A percentile compares a stretch with the other conserved stretches of the same genome.
Conservation (phyloP, 2,329 filamentous ascomycete species). For the Colletotrichum sp. region DNA sequence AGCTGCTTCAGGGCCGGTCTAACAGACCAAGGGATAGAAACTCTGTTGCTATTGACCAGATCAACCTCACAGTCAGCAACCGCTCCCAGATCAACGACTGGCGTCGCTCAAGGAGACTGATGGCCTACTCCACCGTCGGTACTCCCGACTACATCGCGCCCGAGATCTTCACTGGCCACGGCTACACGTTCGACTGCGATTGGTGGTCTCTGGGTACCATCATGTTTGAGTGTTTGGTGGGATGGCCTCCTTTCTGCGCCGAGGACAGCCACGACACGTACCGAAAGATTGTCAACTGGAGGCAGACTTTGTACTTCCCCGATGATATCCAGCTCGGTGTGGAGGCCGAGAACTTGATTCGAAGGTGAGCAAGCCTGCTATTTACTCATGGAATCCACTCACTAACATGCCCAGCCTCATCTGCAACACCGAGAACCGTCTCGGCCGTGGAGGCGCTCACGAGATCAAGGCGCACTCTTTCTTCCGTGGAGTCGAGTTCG, state of each 20-base stretch:
- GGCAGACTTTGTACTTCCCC: conserved; percentile 93
- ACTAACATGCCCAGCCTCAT: conserved; percentile 70
- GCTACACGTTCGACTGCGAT: conserved; percentile 96
- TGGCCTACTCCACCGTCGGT: conserved; percentile 98
- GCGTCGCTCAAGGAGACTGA: conserved; percentile 92
- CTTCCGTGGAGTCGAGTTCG: conserved; percentile 97
- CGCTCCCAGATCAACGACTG: conserved; percentile 98
- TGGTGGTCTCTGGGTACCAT: conserved; percentile 99
- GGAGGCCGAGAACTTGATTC: conserved; percentile 90
- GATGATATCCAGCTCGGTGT: conserved; percentile 89
- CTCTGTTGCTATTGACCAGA: conserved; percentile 96
- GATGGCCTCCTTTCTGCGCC: conserved; percentile 98
- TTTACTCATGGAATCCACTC: neutral
- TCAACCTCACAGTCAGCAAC: conserved; percentile 97
- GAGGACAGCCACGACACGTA: conserved; percentile 98
- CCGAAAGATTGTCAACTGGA: conserved; percentile 99
- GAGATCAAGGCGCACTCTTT: conserved; percentile 95
- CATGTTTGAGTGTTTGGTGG: conserved; percentile 99
- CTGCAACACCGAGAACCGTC: conserved; percentile 90
- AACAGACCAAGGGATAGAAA: conserved; percentile 81
- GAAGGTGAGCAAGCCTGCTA: conserved; percentile 66
- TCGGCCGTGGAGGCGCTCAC: conserved; percentile 84
- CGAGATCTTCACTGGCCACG: conserved; percentile 96
- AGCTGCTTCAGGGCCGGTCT: conserved; percentile 83
- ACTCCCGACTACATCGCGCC: conserved; percentile 99